Base-by-base conservation (phyloP, 2,329 filamentous ascomycete species). In the Ceratocystis alfenasii region DNA sequence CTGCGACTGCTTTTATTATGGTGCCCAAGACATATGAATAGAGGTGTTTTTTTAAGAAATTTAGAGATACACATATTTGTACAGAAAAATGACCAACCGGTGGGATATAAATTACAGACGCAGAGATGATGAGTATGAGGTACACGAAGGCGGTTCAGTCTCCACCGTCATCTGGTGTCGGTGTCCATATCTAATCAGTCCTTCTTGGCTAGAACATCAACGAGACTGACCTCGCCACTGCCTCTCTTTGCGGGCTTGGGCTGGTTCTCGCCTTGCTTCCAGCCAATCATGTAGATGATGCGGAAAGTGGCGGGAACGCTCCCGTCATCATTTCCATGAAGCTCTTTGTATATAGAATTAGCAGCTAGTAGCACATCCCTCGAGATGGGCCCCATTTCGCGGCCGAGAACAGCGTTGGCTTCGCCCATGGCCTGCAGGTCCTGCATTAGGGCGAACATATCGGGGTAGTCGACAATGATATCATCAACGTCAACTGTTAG, bases 221-320 rank as follows among this genome's bases (percentile, higher is more conserved):
- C 95, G 69, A 99, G 81, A 75, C 89, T 96, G 53, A 96, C 78
- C 73, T 96, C 81, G 8, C 90, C 94, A 69, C 87, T 95, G 0
- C 94, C 94, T 70, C 94, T 83, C 70, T 87, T 77, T 67, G 97
- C 77, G 4, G 94, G 92, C 75, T 93, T 80, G 1, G 87, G 80
- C 76, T 97, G 92, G 64, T 86, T 83, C 36, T 83, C 81, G 1
- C 89, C 87, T 70, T 92, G 89, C 74, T 93, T 95, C 94, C 94
- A 99, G 0, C 94, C 94, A 75, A 99, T 99, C 92, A 97, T 96
- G 75, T 94, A 96, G 68, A 99, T 96, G 71, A 96, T 82, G 70
- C 94, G 83, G 73, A 96, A 99, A 0, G 94, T 99, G 0, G 94
- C 94, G 0, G 94, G 94, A 68, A 94, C 80, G 1, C 78, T 83